phyloP scores from a whole-genome alignment of 768 basidiomycete species.

The Pisolithus tinctorius region DNA sequence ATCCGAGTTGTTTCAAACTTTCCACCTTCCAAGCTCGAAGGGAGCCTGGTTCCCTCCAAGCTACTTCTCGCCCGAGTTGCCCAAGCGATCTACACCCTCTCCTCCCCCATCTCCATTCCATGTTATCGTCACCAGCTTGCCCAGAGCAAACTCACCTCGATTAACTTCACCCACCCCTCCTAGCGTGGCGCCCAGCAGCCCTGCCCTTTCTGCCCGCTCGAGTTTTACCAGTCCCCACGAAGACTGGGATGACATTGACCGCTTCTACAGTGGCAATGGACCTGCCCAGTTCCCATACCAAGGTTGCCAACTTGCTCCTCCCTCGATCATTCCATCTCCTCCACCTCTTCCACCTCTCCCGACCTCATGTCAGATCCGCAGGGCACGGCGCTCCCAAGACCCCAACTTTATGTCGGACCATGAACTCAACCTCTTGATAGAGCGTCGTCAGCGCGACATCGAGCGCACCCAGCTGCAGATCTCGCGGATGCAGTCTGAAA shows the following conservation, averaged over 20 bases:
- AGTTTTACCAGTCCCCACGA: neutral
- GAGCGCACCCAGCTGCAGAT: neutral
- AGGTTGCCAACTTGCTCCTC: too few relatives aligned
- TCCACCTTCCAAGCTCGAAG: too few relatives aligned
- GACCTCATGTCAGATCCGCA: neutral
- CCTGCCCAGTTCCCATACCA: neutral
- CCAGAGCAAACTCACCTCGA: neutral
- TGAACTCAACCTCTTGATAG: neutral
- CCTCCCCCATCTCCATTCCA: too few relatives aligned
- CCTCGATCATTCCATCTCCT: neutral
- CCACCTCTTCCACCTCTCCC: neutral
- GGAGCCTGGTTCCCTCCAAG: too few relatives aligned
- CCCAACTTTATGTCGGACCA: neutral
- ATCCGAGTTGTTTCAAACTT: too few relatives aligned
- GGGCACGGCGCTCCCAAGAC: too few relatives aligned
- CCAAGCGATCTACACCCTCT: too few relatives aligned
- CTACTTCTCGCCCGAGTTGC: too few relatives aligned
- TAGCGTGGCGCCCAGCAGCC: neutral
- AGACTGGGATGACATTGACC: neutral
- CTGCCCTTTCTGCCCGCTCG: neutral
- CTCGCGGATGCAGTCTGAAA: constrained; percentile 40
- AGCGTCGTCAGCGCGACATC: constrained; percentile 1
- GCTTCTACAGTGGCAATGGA: neutral
- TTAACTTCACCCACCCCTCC: neutral
- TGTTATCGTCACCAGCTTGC: too few relatives aligned